Conservation (phyloP, 78 protist genomes). For the Dictyostelium firmibasis region DNA sequence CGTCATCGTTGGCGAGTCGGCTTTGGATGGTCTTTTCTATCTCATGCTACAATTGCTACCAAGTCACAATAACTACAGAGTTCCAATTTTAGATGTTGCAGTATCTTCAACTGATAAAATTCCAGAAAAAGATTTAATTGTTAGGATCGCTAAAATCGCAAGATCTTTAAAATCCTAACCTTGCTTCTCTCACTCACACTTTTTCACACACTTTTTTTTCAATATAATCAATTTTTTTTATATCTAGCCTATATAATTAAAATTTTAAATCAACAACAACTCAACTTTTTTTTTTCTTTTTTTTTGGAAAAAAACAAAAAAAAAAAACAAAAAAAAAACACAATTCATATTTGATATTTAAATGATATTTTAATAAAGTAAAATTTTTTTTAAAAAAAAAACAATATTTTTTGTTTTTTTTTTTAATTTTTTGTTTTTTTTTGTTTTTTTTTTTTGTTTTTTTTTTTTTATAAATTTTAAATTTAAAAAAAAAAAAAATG, state of each 20-base stretch:
- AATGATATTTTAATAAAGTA: too few relatives aligned
- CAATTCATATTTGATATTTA: background rate
- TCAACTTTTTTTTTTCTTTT: background rate
- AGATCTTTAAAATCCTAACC: constrained; percentile 17
- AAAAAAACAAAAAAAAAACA: background rate
- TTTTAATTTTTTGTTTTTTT: too few relatives aligned
- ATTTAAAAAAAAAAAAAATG: background rate
- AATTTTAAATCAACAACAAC: background rate
- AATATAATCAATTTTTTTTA: background rate
- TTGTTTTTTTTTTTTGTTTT: too few relatives aligned
- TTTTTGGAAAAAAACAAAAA: background rate
- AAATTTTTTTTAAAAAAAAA: too few relatives aligned
- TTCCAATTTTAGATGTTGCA: background rate
- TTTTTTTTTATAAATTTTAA: too few relatives aligned
- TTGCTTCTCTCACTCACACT: background rate
- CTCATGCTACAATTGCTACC: constrained; percentile 43
- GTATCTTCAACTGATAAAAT: background rate
- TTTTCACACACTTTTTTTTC: background rate
- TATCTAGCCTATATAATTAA: background rate
- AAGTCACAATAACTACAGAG: background rate
- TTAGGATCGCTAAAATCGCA: constrained; percentile 22
- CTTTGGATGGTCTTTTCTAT: constrained; percentile 45
- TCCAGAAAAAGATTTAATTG: constrained; percentile 26
- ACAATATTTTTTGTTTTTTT: too few relatives aligned
- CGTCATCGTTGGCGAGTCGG: constrained; percentile 65